Percentiles rank a stretch among this genome's conserved stretches.
These are phyloP conservation scores for Blastocystis sp. DNA, from an alignment of 352 stramenopile genomes.

Conservation along the genomic window DNA sequence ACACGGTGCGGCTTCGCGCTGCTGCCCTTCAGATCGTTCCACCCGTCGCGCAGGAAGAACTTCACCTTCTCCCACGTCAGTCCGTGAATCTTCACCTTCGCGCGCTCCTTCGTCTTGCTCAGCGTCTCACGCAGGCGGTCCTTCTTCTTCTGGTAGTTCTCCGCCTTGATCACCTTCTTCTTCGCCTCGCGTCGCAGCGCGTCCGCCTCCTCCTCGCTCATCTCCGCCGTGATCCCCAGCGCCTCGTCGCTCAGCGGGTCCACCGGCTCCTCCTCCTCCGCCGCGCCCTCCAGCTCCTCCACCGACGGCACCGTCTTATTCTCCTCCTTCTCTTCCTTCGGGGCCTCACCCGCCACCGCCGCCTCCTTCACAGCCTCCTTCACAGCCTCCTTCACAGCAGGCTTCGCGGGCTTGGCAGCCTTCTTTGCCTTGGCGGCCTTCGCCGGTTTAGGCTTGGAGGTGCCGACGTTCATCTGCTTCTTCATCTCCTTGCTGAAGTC, in stretches of 20 bases:
- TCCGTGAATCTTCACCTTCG: conserved; percentile 27
- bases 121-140: conserved; percentile 13
- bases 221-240: conserved; percentile 59
- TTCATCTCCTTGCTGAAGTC: conserved; percentile 66
- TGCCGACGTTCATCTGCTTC: conserved; percentile 52
- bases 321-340: background rate
- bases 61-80: conserved; percentile 66
- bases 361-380: background rate
- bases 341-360: background rate
- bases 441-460: background rate
- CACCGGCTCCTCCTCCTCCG: conserved; percentile 56
- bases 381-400: background rate
- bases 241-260: conserved; percentile 64
- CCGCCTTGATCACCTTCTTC: conserved; percentile 58
- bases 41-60: conserved; percentile 61
- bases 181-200: conserved; percentile 41
- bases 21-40: conserved; percentile 55
- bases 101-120: conserved; percentile 36
- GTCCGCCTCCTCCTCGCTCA: conserved; percentile 65
- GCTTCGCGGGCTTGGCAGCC: background rate
- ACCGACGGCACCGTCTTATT: conserved; percentile 24
- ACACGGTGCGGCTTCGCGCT: conserved; percentile 53
- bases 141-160: conserved; percentile 70
- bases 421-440: conserved; percentile 25
- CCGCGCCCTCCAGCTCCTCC: conserved; percentile 30